phyloP scores from a whole-genome alignment of 1,284 basidiomycete species.

The Singerocomus inundabilis region DNA sequence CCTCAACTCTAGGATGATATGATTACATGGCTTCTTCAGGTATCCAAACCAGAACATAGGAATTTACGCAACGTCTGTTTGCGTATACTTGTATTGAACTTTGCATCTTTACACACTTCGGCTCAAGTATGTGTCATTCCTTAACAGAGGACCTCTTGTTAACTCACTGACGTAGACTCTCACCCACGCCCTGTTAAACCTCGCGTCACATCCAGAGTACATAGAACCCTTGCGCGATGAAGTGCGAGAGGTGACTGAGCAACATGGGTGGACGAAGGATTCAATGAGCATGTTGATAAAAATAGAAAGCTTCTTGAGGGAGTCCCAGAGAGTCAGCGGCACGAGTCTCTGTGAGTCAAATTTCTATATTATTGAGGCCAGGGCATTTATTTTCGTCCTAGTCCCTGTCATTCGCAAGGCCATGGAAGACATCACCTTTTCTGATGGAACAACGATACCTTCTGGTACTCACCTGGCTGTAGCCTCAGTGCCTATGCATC shows the following conservation, averaged over 20 bases:
- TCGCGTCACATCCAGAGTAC: conserved; percentile 39
- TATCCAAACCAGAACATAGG: conserved; percentile 32
- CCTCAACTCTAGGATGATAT: conserved; percentile 39
- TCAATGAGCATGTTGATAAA: conserved; percentile 35
- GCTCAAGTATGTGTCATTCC: conserved; percentile 34
- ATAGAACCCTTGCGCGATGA: conserved; percentile 40
- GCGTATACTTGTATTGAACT: conserved; percentile 44
- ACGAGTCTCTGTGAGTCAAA: conserved; percentile 30
- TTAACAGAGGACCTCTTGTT: neutral
- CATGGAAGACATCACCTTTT: conserved; percentile 39
- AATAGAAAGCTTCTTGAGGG: conserved; percentile 44
- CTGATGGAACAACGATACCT: conserved; percentile 43
- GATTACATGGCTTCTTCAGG: conserved; percentile 47
- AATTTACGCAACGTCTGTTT: conserved; percentile 35
- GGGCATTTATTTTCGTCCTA: conserved; percentile 18
- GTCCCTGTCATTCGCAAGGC: conserved; percentile 37
- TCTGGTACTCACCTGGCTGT: conserved; percentile 36
- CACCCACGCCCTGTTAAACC: conserved; percentile 37
- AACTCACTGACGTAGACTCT: conserved; percentile 30
- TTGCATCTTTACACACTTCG: conserved; percentile 42
- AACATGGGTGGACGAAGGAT: conserved; percentile 39
- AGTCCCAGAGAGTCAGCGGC: conserved; percentile 37
- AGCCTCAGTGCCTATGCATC: conserved; percentile 35
- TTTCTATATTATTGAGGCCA: neutral
- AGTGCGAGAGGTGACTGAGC: conserved; percentile 28